These are phyloP conservation scores for Protomyces macrosporus DNA, from an alignment of 1,139 yeast species.

Conservation along the genomic window DNA sequence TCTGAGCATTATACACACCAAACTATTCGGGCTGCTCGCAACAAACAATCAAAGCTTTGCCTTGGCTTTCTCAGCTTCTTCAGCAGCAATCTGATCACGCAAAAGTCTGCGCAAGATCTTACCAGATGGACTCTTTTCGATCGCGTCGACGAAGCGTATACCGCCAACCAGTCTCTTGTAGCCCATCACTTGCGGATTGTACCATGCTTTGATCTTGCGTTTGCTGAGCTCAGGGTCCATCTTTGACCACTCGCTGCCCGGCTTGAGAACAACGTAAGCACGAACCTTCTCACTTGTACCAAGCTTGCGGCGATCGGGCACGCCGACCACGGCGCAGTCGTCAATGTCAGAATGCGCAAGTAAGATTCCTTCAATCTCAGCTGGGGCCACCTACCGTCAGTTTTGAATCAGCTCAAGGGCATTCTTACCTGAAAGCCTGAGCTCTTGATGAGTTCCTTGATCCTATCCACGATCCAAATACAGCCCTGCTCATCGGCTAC, in stretches of 20 bases:
- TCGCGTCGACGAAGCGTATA: constrained; percentile 37
- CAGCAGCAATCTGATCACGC: constrained; percentile 29
- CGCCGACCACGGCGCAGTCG: constrained; percentile 41
- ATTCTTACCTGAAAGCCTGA: constrained; percentile 54
- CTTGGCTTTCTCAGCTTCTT: background rate
- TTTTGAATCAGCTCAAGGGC: background rate
- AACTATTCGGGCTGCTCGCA: too few relatives aligned
- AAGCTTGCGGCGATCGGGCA: constrained; percentile 36
- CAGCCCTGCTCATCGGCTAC: constrained; percentile 48
- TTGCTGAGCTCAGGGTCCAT: constrained; percentile 35
- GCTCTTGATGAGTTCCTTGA: constrained; percentile 64
- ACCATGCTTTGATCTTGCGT: constrained; percentile 36
- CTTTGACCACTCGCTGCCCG: constrained; percentile 28
- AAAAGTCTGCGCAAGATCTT: constrained; percentile 41
- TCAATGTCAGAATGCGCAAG: constrained; percentile 43
- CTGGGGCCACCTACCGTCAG: constrained; percentile 54
- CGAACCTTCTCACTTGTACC: constrained; percentile 38
- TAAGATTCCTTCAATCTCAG: constrained; percentile 63
- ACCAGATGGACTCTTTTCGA: constrained; percentile 43
- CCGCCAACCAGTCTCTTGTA: constrained; percentile 44
- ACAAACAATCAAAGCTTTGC: background rate
- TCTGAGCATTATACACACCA: too few relatives aligned
- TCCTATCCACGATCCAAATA: constrained; percentile 56
- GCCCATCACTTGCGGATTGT: constrained; percentile 36
- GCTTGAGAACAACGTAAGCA: constrained; percentile 38